A percentile compares a stretch with the other conserved stretches of the same genome.
Conservation (phyloP, 345 rosid species). For the Salix arbutifolia region DNA sequence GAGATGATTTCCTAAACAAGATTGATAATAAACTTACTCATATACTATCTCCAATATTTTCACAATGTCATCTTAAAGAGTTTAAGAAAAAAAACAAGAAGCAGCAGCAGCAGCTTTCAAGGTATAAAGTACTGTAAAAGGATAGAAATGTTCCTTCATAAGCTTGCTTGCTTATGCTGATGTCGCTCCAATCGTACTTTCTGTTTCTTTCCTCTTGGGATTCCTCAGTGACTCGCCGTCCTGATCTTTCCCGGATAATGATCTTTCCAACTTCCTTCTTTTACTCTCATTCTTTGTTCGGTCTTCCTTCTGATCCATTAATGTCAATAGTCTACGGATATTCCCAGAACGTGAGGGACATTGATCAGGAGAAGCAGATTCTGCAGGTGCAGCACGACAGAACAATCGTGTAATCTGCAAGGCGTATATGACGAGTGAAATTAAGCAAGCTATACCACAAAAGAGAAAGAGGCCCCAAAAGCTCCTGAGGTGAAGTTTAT, state of each 20-base stretch:
- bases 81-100: too few species aligned
- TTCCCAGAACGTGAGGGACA: constrained; percentile 35
- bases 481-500: constrained; percentile 68
- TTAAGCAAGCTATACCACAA: constrained; percentile 67
- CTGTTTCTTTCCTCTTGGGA: constrained; percentile 15
- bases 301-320: constrained; percentile 78
- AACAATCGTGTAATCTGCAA: constrained; percentile 44
- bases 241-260: constrained; percentile 22
- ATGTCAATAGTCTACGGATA: constrained; percentile 52
- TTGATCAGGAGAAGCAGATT: constrained; percentile 23
- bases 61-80: too few species aligned
- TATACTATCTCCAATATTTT: neutral
- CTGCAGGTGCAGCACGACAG: constrained; percentile 15
- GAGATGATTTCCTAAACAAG: neutral
- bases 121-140: neutral
- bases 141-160: neutral
- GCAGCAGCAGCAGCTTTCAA: too few species aligned
- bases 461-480: constrained; percentile 88
- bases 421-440: constrained; percentile 65
- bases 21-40: neutral
- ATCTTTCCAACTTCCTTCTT: constrained; percentile 50
- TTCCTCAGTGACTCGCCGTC: constrained; percentile 23
- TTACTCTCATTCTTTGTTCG: constrained; percentile 37
- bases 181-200: constrained; percentile 1
- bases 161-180: neutral